Evolutionary conservation across 129 eudicot species (phyloP).

Genomic region (Deinandra increscens): DNA sequence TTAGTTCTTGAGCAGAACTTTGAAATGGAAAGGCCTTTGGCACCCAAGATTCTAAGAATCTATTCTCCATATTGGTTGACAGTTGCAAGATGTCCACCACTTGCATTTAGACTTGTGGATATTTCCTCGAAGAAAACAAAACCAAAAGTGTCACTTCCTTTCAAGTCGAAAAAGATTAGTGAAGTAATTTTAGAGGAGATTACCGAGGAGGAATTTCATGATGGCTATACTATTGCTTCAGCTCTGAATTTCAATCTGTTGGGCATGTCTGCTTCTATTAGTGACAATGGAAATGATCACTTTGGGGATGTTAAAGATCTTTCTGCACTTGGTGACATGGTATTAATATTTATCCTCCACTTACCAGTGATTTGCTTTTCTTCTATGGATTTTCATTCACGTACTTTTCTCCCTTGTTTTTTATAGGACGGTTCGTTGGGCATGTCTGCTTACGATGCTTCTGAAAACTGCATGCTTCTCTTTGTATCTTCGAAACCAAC

Average conservation of each 20-base stretch:
- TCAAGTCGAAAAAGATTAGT: constrained; percentile 47
- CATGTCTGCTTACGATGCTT: constrained; percentile 71
- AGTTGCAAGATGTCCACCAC: constrained; percentile 80
- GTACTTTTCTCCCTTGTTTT: not conserved
- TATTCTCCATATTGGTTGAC: constrained; percentile 86
- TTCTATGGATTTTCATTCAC: constrained; percentile 9
- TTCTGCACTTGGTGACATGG: constrained; percentile 93
- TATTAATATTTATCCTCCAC: constrained; percentile 20
- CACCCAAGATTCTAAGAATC: constrained; percentile 56
- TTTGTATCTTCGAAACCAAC: constrained; percentile 85
- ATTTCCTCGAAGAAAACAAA: constrained; percentile 35
- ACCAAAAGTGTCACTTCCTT: constrained; percentile 48
- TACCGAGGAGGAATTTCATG: constrained; percentile 80
- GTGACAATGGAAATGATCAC: constrained; percentile 51
- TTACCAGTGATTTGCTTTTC: not conserved
- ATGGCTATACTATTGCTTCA: constrained; percentile 85
- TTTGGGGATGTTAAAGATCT: constrained; percentile 87
- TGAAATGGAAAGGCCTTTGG: constrained; percentile 54
- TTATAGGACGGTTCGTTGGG: constrained; percentile 80
- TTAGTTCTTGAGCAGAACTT: constrained; percentile 74
- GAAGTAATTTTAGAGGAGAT: constrained; percentile 72
- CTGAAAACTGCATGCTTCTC: constrained; percentile 69
- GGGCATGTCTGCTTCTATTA: constrained; percentile 74
- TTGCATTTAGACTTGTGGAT: constrained; percentile 60
- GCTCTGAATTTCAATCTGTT: constrained; percentile 64